A percentile compares a stretch with the other conserved stretches of the same genome.
phyloP scores from a whole-genome alignment of 768 basidiomycete species.

The Galerina sulciceps region DNA sequence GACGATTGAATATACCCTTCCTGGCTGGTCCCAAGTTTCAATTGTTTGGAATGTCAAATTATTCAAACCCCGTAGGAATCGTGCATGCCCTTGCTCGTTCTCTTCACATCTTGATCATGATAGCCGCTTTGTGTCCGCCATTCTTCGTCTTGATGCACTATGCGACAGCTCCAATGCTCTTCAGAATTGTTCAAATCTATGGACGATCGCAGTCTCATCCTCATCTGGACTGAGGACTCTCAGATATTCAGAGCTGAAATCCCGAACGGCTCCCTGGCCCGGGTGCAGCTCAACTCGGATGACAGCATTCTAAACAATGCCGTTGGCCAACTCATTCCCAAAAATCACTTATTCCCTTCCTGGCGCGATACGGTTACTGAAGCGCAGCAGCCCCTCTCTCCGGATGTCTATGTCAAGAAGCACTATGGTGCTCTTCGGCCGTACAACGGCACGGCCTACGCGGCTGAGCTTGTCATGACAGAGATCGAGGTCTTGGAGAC shows the following conservation, averaged over 20 bases:
- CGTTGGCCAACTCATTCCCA: background rate
- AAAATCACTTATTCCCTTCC: background rate
- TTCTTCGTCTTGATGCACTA: too few species aligned
- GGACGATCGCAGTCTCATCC: constrained; percentile 2
- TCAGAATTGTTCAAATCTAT: background rate
- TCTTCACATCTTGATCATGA: too few species aligned
- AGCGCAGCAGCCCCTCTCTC: background rate
- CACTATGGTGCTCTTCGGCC: constrained; percentile 1
- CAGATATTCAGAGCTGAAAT: constrained; percentile 7
- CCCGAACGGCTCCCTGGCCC: background rate
- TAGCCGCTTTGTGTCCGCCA: too few species aligned
- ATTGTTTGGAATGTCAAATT: too few species aligned
- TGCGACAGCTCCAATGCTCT: constrained; percentile 7
- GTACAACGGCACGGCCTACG: constrained; percentile 7
- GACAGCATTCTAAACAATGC: background rate
- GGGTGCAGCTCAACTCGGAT: background rate
- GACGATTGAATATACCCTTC: too few species aligned
- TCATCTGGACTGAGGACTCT: constrained; percentile 11
- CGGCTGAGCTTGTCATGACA: constrained; percentile 1
- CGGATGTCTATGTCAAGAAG: constrained; percentile 13
- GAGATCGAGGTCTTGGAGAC: constrained; percentile 20
- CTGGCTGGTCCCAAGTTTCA: background rate
- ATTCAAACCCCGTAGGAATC: too few species aligned
- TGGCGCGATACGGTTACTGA: constrained; percentile 6
- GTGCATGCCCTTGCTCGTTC: too few species aligned